Evolutionary conservation across 2,329 filamentous ascomycete genomes (phyloP), one percentile per base, ranked within the genome.

Genomic region (Pseudocercospora vitis): DNA sequence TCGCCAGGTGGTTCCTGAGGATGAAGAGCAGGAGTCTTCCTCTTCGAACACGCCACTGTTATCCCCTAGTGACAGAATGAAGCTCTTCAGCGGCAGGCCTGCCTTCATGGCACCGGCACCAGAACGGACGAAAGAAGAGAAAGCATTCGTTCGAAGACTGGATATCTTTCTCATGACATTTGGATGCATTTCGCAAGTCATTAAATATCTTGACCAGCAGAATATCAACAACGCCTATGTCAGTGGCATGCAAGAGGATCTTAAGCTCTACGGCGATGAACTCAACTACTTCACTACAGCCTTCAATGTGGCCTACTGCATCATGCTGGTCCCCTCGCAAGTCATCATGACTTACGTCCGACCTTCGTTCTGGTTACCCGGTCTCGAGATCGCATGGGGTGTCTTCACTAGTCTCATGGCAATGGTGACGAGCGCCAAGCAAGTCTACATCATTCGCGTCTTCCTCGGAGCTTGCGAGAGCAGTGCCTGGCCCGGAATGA

Each of bases 401-500:
- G 48, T 65, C 5, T 53, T 65, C 28, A 64, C 63, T 4, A 63
- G 64, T 5, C 58, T 69, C 1, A 65, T 71, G 50, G 68, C 68
- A 0, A 57, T 68, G 24, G 63, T 67, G 1, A 66, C 62, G 11
- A 59, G 48, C 6, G 58, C 62, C 18, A 64, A 63, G 39, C 62
- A 64, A 28, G 58, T 64, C 9, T 65, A 65, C 44, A 61, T 64
- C 4, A 57, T 67, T 23, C 48, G 65, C 31, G 62, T 65, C 4
- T 65, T 67, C 39, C 44, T 66, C 2, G 64, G 65, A 4, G 55
- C 64, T 3, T 61, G 55, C 21, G 58, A 73, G 68, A 58, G 68
- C 59, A 68, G n/a, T 67, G 72, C 73, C 3, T 75, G 73, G 73
- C 73, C 73, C 0, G 73, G 72, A 3, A 75, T 75, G 71, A 75